Percentiles rank a stretch among this genome's conserved stretches.
Evolutionary conservation across 805 yeast species (phyloP).

Genomic region (Ascoidea tarda): DNA sequence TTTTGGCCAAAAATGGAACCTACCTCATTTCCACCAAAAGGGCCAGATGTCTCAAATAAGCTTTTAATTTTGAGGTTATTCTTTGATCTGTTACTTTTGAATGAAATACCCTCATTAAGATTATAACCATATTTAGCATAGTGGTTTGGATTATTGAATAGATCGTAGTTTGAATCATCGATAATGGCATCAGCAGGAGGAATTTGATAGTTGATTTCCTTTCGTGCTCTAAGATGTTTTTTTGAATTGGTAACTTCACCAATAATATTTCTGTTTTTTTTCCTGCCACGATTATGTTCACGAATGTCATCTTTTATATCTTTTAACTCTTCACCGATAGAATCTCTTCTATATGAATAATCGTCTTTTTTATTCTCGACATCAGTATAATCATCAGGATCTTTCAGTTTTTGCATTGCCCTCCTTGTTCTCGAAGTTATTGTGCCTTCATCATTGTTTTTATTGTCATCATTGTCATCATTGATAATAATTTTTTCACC

Average conservation of each 20-base stretch:
- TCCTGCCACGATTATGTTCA: constrained; percentile 27
- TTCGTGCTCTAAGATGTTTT: constrained; percentile 17
- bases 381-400: constrained; percentile 1
- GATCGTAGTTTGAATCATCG: constrained; percentile 18
- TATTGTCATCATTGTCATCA: constrained; percentile 6
- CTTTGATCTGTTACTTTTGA: constrained; percentile 14
- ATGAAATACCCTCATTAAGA: constrained; percentile 10
- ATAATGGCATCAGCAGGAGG: constrained; percentile 3
- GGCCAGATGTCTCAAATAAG: constrained; percentile 88
- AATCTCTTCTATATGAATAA: constrained; percentile 13
- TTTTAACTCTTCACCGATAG: constrained; percentile 11
- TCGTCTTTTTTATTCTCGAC: constrained; percentile 6
- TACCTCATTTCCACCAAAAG: constrained; percentile 95
- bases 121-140: constrained; percentile 13
- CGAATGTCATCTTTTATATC: constrained; percentile 13
- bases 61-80: constrained; percentile 24
- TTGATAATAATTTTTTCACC: background rate
- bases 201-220: background rate
- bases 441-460: background rate
- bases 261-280: constrained; percentile 23
- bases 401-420: constrained; percentile 1
- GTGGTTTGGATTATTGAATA: constrained; percentile 19
- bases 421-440: background rate
- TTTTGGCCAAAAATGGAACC: constrained; percentile 67
- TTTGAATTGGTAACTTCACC: constrained; percentile 14